Evolutionary conservation across 805 yeast genomes (phyloP).

Genomic region (Ogataea populi-albae): DNA sequence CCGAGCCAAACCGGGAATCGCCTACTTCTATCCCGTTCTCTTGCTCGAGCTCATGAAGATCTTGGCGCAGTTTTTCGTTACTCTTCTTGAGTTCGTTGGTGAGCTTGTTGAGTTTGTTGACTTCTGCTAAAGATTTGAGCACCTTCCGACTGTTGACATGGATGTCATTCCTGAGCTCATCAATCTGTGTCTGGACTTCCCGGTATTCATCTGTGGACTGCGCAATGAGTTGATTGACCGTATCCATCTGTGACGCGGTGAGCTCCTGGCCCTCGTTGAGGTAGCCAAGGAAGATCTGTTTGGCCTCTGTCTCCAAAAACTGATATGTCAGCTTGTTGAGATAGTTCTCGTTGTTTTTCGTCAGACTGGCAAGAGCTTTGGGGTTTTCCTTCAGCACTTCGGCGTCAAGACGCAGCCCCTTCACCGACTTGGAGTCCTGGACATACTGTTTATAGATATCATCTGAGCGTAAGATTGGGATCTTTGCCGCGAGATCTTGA

Average conservation of each 20-base stretch:
- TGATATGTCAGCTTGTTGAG: slow-evolving; percentile 58
- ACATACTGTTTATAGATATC: slow-evolving; percentile 17
- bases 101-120: slow-evolving; percentile 29
- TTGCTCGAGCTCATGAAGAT: slow-evolving; percentile 28
- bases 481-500: slow-evolving; percentile 18
- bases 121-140: slow-evolving; percentile 29
- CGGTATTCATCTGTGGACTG: slow-evolving; percentile 15
- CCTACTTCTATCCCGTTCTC: slow-evolving; percentile 24
- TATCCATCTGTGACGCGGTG: slow-evolving; percentile 21
- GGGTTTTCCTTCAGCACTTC: slow-evolving; percentile 16
- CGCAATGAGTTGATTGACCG: slow-evolving; percentile 17
- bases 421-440: slow-evolving; percentile 17
- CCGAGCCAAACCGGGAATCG: slow-evolving; percentile 29
- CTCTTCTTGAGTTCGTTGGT: slow-evolving; percentile 20
- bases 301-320: slow-evolving; percentile 68
- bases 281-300: slow-evolving; percentile 59
- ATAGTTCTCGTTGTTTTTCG: slow-evolving; percentile 36
- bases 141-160: slow-evolving; percentile 19
- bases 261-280: slow-evolving; percentile 37
- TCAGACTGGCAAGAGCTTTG: slow-evolving; percentile 14
- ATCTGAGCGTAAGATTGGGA: slow-evolving; percentile 19
- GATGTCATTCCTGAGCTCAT: slow-evolving; percentile 19
- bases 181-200: slow-evolving; percentile 16
- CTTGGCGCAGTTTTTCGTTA: slow-evolving; percentile 23
- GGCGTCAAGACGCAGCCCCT: slow-evolving; percentile 13